A percentile compares a stretch with the other conserved stretches of the same genome.
Conservation (phyloP, 176 grass and related monocot species). For the Pontederia paniculata region DNA sequence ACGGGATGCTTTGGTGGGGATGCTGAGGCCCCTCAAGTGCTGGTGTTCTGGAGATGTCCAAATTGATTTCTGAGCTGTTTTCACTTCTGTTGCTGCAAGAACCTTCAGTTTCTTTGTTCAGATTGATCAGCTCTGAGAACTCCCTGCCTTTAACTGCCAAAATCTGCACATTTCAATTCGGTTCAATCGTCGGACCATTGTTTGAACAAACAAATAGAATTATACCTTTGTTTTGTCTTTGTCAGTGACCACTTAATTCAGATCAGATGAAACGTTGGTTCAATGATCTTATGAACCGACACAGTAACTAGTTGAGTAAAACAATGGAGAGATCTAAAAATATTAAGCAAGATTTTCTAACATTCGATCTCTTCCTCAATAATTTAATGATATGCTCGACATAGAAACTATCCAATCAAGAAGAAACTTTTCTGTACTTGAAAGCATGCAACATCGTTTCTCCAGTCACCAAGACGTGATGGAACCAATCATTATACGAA, state of each 20-base stretch:
- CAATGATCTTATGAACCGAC: no score
- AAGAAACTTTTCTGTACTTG: neutral
- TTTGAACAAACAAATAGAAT: neutral
- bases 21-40: neutral
- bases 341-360: no score
- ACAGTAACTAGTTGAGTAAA: no score
- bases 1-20: neutral
- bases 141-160: neutral
- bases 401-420: neutral
- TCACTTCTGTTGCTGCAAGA: conserved; percentile 17
- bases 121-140: conserved; percentile 4
- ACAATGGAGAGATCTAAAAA: no score
- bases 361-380: no score
- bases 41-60: neutral
- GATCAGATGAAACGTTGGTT: neutral
- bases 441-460: neutral
- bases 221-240: neutral
- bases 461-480: neutral
- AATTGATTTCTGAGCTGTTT: conserved; percentile 10
- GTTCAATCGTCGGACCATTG: neutral
- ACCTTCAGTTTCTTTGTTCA: conserved; percentile 9
- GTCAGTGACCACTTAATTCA: neutral
- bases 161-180: neutral
- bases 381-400: neutral
- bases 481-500: neutral